Conservation (phyloP, 1,284 basidiomycete species). For the Athelia psychrophila region DNA sequence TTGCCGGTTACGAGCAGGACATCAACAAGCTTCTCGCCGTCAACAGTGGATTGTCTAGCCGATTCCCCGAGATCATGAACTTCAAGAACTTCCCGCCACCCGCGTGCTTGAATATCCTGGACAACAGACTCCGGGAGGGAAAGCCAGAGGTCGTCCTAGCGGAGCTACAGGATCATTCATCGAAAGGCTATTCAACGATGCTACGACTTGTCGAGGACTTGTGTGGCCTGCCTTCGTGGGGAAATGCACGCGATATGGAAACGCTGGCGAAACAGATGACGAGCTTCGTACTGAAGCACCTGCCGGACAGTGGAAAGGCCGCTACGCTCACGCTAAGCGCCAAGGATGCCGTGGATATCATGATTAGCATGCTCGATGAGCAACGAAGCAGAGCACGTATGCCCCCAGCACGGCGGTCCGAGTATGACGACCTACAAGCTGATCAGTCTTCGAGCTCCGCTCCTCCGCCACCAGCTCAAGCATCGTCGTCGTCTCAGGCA, state of each 20-base stretch:
- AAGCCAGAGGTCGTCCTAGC: slow-evolving; percentile 11
- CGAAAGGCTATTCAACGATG: slow-evolving; percentile 12
- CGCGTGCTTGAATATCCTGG: slow-evolving; percentile 14
- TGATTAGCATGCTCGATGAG: slow-evolving; percentile 19
- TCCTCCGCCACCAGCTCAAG: neutral
- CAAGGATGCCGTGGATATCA: slow-evolving; percentile 17
- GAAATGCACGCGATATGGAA: slow-evolving; percentile 30
- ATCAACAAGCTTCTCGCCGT: slow-evolving; percentile 16
- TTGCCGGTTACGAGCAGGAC: slow-evolving; percentile 20
- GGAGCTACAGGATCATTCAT: slow-evolving; percentile 13
- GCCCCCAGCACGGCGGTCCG: neutral
- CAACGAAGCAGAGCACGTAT: neutral
- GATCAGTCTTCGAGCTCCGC: slow-evolving; percentile 1
- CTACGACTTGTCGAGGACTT: slow-evolving; percentile 17
- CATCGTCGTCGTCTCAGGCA: neutral
- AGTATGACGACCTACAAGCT: neutral
- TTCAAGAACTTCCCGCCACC: slow-evolving; percentile 13
- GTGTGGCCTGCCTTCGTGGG: slow-evolving; percentile 25
- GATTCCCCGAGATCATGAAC: slow-evolving; percentile 17
- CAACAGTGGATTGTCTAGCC: slow-evolving; percentile 18
- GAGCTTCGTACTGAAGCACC: slow-evolving; percentile 10
- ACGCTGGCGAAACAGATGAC: slow-evolving; percentile 27
- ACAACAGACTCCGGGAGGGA: neutral
- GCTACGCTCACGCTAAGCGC: neutral
- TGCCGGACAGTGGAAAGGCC: slow-evolving; percentile 1